Evolutionary conservation across 2,329 filamentous ascomycete species (phyloP).

Genomic region (Geosmithia morbida): DNA sequence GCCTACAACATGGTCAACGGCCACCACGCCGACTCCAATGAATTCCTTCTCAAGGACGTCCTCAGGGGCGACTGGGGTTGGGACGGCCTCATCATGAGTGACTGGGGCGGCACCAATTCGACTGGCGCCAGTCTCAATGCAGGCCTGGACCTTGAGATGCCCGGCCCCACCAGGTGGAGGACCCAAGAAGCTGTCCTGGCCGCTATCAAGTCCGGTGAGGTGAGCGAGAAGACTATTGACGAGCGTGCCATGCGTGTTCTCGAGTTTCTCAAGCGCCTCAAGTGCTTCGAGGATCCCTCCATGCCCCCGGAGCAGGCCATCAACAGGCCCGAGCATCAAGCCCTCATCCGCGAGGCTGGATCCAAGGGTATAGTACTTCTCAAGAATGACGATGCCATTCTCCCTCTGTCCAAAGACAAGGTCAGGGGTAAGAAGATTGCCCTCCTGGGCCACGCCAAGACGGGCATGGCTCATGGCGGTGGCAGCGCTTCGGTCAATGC

Average conservation of each 20-base stretch:
- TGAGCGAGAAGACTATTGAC: conserved; percentile 36
- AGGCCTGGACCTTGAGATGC: conserved; percentile 44
- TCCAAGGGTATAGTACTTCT: conserved; percentile 48
- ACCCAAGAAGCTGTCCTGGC: conserved; percentile 38
- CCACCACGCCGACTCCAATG: conserved; percentile 32
- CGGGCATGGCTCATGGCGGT: conserved; percentile 52
- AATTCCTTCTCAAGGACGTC: conserved; percentile 37
- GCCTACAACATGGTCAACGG: conserved; percentile 32
- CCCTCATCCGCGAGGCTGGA: conserved; percentile 45
- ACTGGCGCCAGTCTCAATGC: conserved; percentile 38
- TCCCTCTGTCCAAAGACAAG: conserved; percentile 39
- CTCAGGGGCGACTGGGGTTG: conserved; percentile 48
- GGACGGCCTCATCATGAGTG: conserved; percentile 45
- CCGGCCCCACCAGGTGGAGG: conserved; percentile 38
- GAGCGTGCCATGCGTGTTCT: conserved; percentile 45
- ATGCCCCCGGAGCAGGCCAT: conserved; percentile 44
- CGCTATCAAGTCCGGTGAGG: conserved; percentile 31
- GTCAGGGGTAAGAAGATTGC: conserved; percentile 34
- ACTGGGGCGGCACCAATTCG: conserved; percentile 45
- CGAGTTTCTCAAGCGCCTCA: conserved; percentile 44
- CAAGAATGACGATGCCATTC: conserved; percentile 44
- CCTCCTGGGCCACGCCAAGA: conserved; percentile 53
- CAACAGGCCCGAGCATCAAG: conserved; percentile 40
- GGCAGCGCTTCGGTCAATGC: conserved; percentile 37
- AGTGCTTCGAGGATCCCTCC: conserved; percentile 39